phyloP scores from a whole-genome alignment of 192 early-diverging fungal genomes.

The Geranomyces michiganensis region DNA sequence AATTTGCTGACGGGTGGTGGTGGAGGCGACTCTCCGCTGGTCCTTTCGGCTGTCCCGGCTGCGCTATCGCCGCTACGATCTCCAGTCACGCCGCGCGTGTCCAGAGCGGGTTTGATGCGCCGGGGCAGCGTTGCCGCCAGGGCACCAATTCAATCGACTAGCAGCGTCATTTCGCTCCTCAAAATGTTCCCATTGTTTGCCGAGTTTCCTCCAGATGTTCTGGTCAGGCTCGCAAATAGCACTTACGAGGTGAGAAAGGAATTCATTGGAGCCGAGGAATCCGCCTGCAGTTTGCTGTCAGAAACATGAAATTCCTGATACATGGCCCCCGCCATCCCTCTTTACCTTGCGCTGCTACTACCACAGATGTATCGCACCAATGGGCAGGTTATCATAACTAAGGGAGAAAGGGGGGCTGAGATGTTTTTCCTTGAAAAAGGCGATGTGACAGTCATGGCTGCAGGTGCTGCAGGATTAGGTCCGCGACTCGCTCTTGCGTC shows the following conservation, averaged over 20 bases:
- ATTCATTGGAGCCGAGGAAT: background rate
- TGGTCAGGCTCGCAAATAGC: conserved; percentile 10
- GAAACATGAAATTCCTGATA: too few species aligned
- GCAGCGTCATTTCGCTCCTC: conserved; percentile 20
- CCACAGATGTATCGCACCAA: conserved; percentile 32
- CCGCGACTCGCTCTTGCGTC: background rate
- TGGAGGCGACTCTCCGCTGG: background rate
- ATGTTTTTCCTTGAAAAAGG: conserved; percentile 48
- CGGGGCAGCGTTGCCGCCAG: background rate
- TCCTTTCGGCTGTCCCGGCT: background rate
- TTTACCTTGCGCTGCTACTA: too few species aligned
- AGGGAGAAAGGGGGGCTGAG: conserved; percentile 49
- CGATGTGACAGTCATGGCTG: conserved; percentile 36
- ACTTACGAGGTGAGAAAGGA: conserved; percentile 13
- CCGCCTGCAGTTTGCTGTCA: too few species aligned
- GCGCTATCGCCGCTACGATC: background rate
- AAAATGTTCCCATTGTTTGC: conserved; percentile 46
- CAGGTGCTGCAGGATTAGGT: conserved; percentile 26
- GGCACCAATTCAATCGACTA: background rate
- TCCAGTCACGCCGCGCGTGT: background rate
- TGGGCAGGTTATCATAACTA: conserved; percentile 40
- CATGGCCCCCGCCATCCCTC: too few species aligned
- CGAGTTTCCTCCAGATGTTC: conserved; percentile 37
- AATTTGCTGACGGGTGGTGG: background rate
- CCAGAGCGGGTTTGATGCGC: background rate